These are phyloP conservation scores for Aspergillus terreus DNA, from an alignment of 2,329 filamentous ascomycete species.

Conservation along the genomic window DNA sequence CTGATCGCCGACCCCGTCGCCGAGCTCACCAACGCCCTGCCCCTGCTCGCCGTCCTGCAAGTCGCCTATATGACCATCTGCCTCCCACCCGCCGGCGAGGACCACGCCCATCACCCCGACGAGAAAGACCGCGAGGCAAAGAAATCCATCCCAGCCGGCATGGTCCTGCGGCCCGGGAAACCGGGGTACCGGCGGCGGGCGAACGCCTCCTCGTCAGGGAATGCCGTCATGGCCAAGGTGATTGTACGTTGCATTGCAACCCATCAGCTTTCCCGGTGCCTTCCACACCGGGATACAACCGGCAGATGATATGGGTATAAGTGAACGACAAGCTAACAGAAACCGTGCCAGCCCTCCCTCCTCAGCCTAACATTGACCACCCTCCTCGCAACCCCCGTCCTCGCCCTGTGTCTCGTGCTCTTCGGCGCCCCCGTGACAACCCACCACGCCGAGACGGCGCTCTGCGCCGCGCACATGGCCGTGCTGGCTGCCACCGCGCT, in stretches of 20 bases:
- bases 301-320: too few relatives aligned
- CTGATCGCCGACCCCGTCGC: conserved; percentile 68
- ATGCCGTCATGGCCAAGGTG: conserved; percentile 15
- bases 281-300: background rate
- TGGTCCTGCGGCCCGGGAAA: conserved; percentile 12
- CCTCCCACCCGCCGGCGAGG: conserved; percentile 51
- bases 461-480: conserved; percentile 77
- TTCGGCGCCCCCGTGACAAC: conserved; percentile 89
- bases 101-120: background rate
- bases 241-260: conserved; percentile 18
- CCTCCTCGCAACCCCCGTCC: conserved; percentile 54
- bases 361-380: conserved; percentile 58
- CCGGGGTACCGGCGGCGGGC: conserved; percentile 19
- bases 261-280: background rate
- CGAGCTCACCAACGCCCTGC: conserved; percentile 59
- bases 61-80: conserved; percentile 56
- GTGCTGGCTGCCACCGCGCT: conserved; percentile 74
- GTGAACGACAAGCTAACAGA: background rate
- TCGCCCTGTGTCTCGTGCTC: conserved; percentile 67
- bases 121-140: conserved; percentile 6
- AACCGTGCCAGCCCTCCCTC: conserved; percentile 57
- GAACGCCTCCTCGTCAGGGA: background rate
- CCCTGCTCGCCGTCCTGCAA: conserved; percentile 63
- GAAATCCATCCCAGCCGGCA: background rate
- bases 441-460: conserved; percentile 71